A percentile compares a stretch with the other conserved stretches of the same genome.
Evolutionary conservation across 805 yeast genomes (phyloP).

Genomic region (Candida argentea): DNA sequence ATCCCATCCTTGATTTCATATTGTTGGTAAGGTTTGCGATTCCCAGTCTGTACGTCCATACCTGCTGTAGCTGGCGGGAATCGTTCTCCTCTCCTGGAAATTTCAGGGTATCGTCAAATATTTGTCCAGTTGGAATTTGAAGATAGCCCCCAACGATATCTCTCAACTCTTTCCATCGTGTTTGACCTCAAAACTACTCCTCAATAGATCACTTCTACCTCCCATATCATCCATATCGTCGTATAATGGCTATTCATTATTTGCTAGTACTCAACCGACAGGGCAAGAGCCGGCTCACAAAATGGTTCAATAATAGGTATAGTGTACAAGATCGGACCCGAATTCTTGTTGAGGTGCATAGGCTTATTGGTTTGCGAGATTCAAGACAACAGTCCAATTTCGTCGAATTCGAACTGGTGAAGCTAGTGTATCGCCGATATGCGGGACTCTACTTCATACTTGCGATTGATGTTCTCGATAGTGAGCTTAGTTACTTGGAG

Average conservation of each 20-base stretch:
- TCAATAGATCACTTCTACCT: not conserved
- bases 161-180: no score
- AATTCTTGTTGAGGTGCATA: conserved; percentile 57
- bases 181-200: no score
- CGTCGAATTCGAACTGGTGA: conserved; percentile 48
- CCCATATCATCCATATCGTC: not conserved
- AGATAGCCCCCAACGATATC: not conserved
- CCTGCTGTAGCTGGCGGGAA: not conserved
- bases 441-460: conserved; percentile 89
- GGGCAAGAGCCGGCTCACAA: conserved; percentile 81
- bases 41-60: no score
- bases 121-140: no score
- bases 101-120: no score
- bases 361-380: conserved; percentile 73
- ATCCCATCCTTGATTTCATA: conserved; percentile 55
- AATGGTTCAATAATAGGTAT: conserved; percentile 48
- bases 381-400: conserved; percentile 76
- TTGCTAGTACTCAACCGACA: conserved; percentile 81
- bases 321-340: conserved; percentile 21
- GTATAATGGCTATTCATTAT: conserved; percentile 68
- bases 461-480: conserved; percentile 70
- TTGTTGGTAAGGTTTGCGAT: conserved; percentile 9
- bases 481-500: conserved; percentile 75
- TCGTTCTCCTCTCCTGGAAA: no score
- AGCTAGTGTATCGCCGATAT: conserved; percentile 77